Percentiles rank a stretch among this genome's conserved stretches.
phyloP scores from a whole-genome alignment of 164 flowering plant species.

The Hamamelis virginiana region DNA sequence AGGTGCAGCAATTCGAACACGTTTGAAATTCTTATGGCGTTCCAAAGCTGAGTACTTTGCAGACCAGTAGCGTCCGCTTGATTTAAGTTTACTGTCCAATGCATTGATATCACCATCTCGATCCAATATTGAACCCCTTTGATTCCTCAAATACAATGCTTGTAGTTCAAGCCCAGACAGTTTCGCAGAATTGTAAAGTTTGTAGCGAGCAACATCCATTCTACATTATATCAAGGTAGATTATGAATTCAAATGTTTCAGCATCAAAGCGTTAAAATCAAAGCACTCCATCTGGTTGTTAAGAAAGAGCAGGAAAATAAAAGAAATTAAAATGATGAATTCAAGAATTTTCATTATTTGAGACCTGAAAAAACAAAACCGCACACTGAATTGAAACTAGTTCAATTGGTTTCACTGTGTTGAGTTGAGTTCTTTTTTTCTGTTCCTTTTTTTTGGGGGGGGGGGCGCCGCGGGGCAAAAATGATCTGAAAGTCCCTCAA shows the following conservation, averaged over 20 bases:
- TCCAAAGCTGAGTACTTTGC: slow-evolving; percentile 68
- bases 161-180: slow-evolving; percentile 22
- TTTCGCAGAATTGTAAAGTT: slow-evolving; percentile 29
- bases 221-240: slow-evolving; percentile 36
- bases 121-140: slow-evolving; percentile 33
- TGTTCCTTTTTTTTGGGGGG: too few relatives aligned
- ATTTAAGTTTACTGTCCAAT: slow-evolving; percentile 58
- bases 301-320: too few relatives aligned
- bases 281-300: too few relatives aligned
- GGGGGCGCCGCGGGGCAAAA: too few relatives aligned
- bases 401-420: not conserved
- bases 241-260: not conserved
- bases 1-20: slow-evolving; percentile 37
- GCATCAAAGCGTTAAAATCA: too few relatives aligned
- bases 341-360: not conserved
- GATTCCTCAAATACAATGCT: slow-evolving; percentile 23
- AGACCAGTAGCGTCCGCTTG: slow-evolving; percentile 87
- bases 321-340: too few relatives aligned
- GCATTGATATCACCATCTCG: slow-evolving; percentile 69
- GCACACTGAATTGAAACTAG: not conserved
- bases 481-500: too few relatives aligned
- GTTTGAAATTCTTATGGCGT: slow-evolving; percentile 67
- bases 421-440: not conserved
- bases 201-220: slow-evolving; percentile 87
- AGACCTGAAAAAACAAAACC: not conserved